Evolutionary conservation across 202 grass and related monocot species (phyloP).

Genomic region (Setaria viridis): DNA sequence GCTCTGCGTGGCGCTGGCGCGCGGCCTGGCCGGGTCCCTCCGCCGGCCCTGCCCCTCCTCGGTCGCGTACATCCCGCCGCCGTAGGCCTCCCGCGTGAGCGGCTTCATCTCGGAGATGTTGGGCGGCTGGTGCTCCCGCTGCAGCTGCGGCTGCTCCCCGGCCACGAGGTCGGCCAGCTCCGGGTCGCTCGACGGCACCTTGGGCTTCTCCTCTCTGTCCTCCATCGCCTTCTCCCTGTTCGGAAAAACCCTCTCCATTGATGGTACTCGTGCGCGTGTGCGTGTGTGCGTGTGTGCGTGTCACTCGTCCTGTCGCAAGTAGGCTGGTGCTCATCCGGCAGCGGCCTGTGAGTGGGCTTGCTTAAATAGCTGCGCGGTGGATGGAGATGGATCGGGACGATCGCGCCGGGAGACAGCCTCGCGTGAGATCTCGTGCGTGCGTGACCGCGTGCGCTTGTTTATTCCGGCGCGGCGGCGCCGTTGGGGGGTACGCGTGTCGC

Average conservation of each 20-base stretch:
- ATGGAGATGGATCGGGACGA: not conserved
- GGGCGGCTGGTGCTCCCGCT: slow-evolving; percentile 57
- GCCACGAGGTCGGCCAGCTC: slow-evolving; percentile 14
- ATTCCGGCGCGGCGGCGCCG: not conserved
- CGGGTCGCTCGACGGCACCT: slow-evolving; percentile 49
- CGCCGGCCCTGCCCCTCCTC: slow-evolving; percentile 40
- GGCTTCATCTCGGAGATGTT: slow-evolving; percentile 82
- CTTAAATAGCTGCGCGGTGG: slow-evolving; percentile 15
- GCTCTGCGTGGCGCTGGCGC: slow-evolving; percentile 71
- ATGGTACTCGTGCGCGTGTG: no score
- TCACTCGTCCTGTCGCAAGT: no score
- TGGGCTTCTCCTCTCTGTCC: slow-evolving; percentile 36
- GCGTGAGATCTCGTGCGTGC: not conserved
- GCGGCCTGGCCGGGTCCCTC: slow-evolving; percentile 28
- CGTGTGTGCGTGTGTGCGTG: no score
- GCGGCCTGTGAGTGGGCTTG: not conserved
- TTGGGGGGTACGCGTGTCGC: slow-evolving; percentile 11
- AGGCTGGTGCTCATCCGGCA: not conserved
- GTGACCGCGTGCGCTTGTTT: not conserved
- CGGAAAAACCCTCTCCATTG: slow-evolving; percentile 50
- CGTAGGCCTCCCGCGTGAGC: slow-evolving; percentile 76
- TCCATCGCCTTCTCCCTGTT: slow-evolving; percentile 54
- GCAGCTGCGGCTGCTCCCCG: slow-evolving; percentile 20
- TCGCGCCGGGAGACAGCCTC: not conserved
- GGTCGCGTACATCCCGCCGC: slow-evolving; percentile 73